A percentile compares a stretch with the other conserved stretches of the same genome.
Evolutionary conservation across 2,329 filamentous ascomycete species (phyloP).

Genomic region (Aspergillus niger): DNA sequence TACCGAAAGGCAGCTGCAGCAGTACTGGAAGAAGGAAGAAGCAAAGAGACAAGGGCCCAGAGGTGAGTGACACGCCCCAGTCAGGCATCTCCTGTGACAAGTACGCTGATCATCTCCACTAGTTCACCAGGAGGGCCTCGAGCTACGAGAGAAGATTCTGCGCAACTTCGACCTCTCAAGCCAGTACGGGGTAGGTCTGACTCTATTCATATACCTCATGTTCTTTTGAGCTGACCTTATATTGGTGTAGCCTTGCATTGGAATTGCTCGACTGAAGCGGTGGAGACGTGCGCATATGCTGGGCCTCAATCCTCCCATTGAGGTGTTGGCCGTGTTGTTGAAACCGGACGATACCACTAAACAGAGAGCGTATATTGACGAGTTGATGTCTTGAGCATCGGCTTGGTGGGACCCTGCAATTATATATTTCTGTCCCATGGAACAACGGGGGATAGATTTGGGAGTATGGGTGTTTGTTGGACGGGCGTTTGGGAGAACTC

Average conservation of each 20-base stretch:
- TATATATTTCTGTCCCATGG: constrained; percentile 2
- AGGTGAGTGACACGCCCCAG: constrained; percentile 33
- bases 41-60: constrained; percentile 65
- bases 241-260: constrained; percentile 74
- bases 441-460: not conserved
- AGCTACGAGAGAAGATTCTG: constrained; percentile 78
- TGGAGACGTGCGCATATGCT: constrained; percentile 85
- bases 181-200: constrained; percentile 80
- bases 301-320: constrained; percentile 83
- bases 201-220: not conserved
- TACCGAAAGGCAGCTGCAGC: constrained; percentile 67
- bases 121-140: constrained; percentile 77
- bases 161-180: constrained; percentile 89
- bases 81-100: not conserved
- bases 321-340: constrained; percentile 82
- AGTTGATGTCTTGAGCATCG: constrained; percentile 34
- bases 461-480: constrained; percentile 9
- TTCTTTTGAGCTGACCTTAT: not conserved
- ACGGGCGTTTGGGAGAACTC: constrained; percentile 15
- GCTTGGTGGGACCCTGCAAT: not conserved
- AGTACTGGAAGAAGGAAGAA: constrained; percentile 78
- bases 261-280: constrained; percentile 75
- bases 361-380: constrained; percentile 67
- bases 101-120: not conserved
- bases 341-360: constrained; percentile 54